Percentiles rank a stretch among this genome's conserved stretches.
phyloP scores from a whole-genome alignment of 192 early-diverging fungal genomes.

The Linnemannia exigua region DNA sequence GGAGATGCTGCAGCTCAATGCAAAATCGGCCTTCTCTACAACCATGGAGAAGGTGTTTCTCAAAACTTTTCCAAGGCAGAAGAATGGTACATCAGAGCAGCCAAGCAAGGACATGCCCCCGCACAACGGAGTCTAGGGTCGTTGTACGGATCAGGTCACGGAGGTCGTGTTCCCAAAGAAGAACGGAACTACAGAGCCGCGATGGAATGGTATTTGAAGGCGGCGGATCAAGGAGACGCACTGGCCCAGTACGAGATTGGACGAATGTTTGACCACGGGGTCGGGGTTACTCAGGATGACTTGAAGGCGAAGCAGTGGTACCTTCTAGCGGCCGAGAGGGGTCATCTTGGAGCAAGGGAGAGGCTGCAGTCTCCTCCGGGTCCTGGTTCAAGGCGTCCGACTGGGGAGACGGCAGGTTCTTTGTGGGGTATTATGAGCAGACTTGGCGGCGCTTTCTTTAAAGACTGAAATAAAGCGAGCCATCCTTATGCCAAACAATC shows the following conservation, averaged over 20 bases:
- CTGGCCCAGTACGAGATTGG: background rate
- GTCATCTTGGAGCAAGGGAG: background rate
- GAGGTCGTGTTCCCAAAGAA: background rate
- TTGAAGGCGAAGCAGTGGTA: slow-evolving; percentile 1
- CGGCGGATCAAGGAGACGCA: background rate
- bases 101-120: background rate
- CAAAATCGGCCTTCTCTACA: background rate
- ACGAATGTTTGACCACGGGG: background rate
- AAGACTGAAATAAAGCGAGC: too few species aligned
- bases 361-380: background rate
- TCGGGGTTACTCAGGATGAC: background rate
- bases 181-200: background rate
- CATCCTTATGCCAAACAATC: too few species aligned
- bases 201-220: background rate
- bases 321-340: background rate
- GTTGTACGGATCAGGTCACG: background rate
- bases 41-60: background rate
- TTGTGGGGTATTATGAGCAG: background rate
- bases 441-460: background rate
- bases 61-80: background rate
- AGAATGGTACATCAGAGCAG: background rate
- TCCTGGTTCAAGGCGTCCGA: too few species aligned
- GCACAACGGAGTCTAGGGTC: background rate
- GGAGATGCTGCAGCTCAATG: background rate
- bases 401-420: background rate